A percentile compares a stretch with the other conserved stretches of the same genome.
Conservation (phyloP, 179 eudicot species). For the Gypsophila paniculata region DNA sequence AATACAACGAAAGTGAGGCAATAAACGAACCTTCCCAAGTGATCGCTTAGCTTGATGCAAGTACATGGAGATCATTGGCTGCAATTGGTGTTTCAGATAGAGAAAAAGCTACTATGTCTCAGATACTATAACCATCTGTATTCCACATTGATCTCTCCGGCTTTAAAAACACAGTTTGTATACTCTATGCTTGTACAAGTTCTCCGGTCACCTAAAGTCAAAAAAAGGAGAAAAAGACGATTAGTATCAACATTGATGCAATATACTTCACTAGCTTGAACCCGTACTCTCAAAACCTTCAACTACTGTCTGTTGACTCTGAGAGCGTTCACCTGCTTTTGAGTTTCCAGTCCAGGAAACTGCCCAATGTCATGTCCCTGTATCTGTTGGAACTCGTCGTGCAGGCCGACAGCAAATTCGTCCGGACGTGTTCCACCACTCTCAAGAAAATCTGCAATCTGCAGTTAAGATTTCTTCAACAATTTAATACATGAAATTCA, state of each 20-base stretch:
- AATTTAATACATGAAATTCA: neutral
- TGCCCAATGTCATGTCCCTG: conserved; percentile 78
- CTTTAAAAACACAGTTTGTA: neutral
- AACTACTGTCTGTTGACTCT: conserved; percentile 7
- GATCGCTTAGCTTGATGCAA: neutral
- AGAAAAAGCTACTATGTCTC: neutral
- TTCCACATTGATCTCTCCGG: neutral
- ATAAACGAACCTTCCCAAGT: neutral
- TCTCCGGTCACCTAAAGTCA: conserved; percentile 24
- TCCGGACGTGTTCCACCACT: conserved; percentile 63
- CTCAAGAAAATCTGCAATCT: conserved; percentile 77
- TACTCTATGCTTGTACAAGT: conserved; percentile 21
- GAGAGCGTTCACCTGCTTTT: conserved; percentile 28
- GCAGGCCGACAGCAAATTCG: conserved; percentile 71
- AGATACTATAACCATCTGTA: neutral
- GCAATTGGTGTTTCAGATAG: conserved; percentile 5
- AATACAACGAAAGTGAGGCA: neutral
- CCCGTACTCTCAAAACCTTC: neutral
- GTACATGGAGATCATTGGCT: neutral
- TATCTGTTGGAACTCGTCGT: conserved; percentile 57
- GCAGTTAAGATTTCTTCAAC: conserved; percentile 23
- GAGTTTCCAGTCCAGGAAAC: conserved; percentile 66
- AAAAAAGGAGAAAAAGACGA: neutral
- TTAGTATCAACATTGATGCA: neutral
- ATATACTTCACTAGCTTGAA: neutral